Evolutionary conservation across 768 basidiomycete genomes (phyloP).

Genomic region (Arthromyces matolae): DNA sequence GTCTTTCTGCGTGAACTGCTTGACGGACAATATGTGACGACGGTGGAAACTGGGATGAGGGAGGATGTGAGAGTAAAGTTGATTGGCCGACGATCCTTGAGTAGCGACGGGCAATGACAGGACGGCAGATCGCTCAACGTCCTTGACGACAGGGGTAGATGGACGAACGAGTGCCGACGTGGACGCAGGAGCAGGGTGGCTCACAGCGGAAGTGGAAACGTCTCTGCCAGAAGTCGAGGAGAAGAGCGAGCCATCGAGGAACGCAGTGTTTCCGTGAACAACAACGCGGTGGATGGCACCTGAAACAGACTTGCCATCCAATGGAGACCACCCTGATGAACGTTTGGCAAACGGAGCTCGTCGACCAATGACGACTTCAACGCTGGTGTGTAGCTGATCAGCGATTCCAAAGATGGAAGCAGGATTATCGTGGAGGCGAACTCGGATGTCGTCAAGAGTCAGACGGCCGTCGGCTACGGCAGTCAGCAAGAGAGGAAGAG

Average conservation of each 20-base stretch:
- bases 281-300: constrained; percentile 90
- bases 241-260: constrained; percentile 79
- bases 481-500: constrained; percentile 81
- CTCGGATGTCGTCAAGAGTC: constrained; percentile 76
- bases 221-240: constrained; percentile 65
- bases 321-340: constrained; percentile 74
- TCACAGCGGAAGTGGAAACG: constrained; percentile 58
- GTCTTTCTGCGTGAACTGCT: constrained; percentile 87
- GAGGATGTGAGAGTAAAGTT: constrained; percentile 44
- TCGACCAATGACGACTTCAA: constrained; percentile 90
- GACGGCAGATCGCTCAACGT: constrained; percentile 22
- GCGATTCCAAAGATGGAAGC: constrained; percentile 87
- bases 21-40: constrained; percentile 90
- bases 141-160: constrained; percentile 29
- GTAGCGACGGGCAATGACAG: constrained; percentile 25
- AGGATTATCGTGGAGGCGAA: constrained; percentile 90
- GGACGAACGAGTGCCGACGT: constrained; percentile 6
- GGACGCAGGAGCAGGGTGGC: constrained; percentile 30
- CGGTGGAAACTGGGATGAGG: constrained; percentile 89
- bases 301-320: constrained; percentile 55
- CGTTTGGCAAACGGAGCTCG: constrained; percentile 51
- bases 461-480: constrained; percentile 80
- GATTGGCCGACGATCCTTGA: constrained; percentile 32
- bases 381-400: constrained; percentile 80
- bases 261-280: constrained; percentile 83